Percentiles rank a stretch among this genome's conserved stretches.
Evolutionary conservation across 73 alveolate genomes (phyloP).

Genomic region (Paramecium biaurelia): DNA sequence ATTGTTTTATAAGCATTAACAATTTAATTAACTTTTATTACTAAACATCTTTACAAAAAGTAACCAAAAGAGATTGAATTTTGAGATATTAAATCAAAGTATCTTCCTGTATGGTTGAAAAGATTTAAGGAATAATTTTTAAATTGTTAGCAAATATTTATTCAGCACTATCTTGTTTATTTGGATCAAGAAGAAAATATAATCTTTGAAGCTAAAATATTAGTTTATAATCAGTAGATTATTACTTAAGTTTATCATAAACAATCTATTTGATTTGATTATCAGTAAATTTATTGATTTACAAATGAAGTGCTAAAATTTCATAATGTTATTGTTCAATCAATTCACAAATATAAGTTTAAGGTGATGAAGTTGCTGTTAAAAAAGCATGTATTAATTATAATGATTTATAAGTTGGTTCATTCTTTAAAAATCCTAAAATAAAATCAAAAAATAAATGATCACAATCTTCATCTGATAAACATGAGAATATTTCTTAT

Average conservation of each 20-base stretch:
- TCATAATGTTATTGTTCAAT: background rate
- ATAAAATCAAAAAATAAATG: background rate
- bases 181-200: background rate
- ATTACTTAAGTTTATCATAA: background rate
- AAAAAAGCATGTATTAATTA: background rate
- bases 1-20: background rate
- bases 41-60: background rate
- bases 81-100: background rate
- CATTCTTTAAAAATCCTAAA: background rate
- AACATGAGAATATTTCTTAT: background rate
- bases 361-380: background rate
- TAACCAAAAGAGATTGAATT: background rate
- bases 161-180: background rate
- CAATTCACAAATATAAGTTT: background rate
- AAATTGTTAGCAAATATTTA: background rate
- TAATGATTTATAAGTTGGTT: background rate
- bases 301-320: background rate
- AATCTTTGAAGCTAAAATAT: background rate
- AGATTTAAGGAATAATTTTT: background rate
- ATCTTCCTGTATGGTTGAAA: background rate
- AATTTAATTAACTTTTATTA: background rate
- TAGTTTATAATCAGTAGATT: background rate
- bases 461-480: slow-evolving; percentile 17
- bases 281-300: background rate
- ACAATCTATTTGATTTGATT: background rate